phyloP scores from a whole-genome alignment of 371 early-diverging fungal species.

The Apophysomyces trapeziformis region DNA sequence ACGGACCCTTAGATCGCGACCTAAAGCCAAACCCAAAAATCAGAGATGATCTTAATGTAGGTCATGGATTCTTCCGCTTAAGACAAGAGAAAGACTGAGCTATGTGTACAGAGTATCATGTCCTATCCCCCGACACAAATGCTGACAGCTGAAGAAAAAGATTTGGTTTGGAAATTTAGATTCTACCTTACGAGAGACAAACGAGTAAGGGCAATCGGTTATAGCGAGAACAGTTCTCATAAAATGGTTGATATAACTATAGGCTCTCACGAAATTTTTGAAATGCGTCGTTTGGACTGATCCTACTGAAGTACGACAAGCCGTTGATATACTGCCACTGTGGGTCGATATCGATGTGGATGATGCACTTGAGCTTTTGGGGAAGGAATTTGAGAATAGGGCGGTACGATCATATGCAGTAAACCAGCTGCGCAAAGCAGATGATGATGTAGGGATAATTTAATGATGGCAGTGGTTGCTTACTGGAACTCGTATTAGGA shows the following conservation, averaged over 20 bases:
- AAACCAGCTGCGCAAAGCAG: constrained; percentile 83
- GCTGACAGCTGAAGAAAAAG: constrained; percentile 86
- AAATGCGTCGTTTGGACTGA: constrained; percentile 97
- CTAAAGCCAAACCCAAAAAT: constrained; percentile 94
- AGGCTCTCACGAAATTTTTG: constrained; percentile 95
- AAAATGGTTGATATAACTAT: constrained; percentile 1
- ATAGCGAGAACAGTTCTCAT: too few species aligned
- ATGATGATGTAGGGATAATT: constrained; percentile 80
- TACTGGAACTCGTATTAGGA: constrained; percentile 59
- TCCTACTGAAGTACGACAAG: constrained; percentile 87
- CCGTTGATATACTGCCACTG: constrained; percentile 79
- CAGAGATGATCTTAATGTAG: constrained; percentile 90
- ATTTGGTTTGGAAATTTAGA: constrained; percentile 96
- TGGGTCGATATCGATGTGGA: constrained; percentile 95
- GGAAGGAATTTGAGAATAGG: constrained; percentile 83
- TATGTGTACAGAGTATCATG: constrained; percentile 65
- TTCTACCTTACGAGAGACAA: constrained; percentile 92
- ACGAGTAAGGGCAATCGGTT: constrained; percentile 48
- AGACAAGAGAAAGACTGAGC: not conserved
- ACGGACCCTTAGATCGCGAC: constrained; percentile 89
- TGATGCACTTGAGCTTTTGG: constrained; percentile 93
- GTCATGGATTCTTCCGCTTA: constrained; percentile 6
- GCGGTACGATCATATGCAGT: constrained; percentile 91
- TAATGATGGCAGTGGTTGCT: not conserved
- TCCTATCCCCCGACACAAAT: constrained; percentile 88